phyloP scores from a whole-genome alignment of 306 rosid genomes.

The Cicer arietinum region DNA sequence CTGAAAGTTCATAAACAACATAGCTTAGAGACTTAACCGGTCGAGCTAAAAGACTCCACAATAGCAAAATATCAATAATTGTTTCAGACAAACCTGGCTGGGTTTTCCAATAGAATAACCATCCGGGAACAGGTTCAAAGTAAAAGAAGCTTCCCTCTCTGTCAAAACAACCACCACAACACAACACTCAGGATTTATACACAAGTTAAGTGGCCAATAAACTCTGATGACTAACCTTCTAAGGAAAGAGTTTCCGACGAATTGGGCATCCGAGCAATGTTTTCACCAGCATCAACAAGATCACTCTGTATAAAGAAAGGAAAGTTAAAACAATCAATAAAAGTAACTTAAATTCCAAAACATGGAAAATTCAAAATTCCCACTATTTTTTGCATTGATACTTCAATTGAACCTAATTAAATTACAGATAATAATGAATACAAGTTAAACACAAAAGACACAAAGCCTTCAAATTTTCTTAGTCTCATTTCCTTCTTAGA shows the following conservation, averaged over 20 bases:
- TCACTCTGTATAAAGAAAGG: slow-evolving; percentile 54
- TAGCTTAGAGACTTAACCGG: slow-evolving; percentile 37
- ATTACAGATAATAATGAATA: background rate
- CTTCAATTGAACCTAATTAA: slow-evolving; percentile 34
- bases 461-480: background rate
- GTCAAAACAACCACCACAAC: slow-evolving; percentile 50
- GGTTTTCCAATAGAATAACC: slow-evolving; percentile 93
- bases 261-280: slow-evolving; percentile 47
- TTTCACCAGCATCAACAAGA: slow-evolving; percentile 54
- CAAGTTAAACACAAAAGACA: slow-evolving; percentile 3
- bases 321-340: slow-evolving; percentile 39
- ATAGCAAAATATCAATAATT: slow-evolving; percentile 22
- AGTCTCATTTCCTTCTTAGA: background rate
- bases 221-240: slow-evolving; percentile 50
- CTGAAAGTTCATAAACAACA: slow-evolving; percentile 57
- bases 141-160: slow-evolving; percentile 86
- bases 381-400: background rate
- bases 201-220: slow-evolving; percentile 25
- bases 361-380: slow-evolving; percentile 1
- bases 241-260: slow-evolving; percentile 50
- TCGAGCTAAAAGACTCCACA: slow-evolving; percentile 12
- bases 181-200: slow-evolving; percentile 39
- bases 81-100: slow-evolving; percentile 70
- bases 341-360: slow-evolving; percentile 32
- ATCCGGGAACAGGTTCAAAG: slow-evolving; percentile 75